Conservation (phyloP, 768 basidiomycete species). For the Agrocybe pediades region DNA sequence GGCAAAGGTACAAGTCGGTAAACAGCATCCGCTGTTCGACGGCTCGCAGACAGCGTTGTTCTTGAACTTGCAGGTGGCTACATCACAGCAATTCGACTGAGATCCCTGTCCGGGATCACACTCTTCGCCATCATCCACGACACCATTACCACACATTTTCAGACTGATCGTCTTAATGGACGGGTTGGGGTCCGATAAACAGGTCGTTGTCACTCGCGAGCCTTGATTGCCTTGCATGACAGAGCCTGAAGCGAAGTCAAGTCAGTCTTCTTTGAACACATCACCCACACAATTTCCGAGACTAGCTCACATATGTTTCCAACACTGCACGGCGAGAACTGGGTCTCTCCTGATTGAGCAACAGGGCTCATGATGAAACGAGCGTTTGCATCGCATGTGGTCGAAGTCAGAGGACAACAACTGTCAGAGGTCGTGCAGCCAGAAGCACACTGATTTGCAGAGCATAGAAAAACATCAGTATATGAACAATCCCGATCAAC, state of each 20-base stretch:
- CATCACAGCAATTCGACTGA: slow-evolving; percentile 72
- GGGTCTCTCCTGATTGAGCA: slow-evolving; percentile 59
- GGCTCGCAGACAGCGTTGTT: slow-evolving; percentile 79
- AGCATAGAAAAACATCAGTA: slow-evolving; percentile 1
- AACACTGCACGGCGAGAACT: slow-evolving; percentile 77
- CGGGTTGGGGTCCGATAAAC: slow-evolving; percentile 62
- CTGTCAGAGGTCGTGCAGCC: slow-evolving; percentile 57
- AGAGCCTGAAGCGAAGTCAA: slow-evolving; percentile 46
- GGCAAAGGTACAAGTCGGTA: slow-evolving; percentile 66
- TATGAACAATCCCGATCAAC: slow-evolving; percentile 6
- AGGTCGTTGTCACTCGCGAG: slow-evolving; percentile 58
- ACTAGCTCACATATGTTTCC: slow-evolving; percentile 77
- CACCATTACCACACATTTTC: slow-evolving; percentile 83
- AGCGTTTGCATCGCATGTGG: slow-evolving; percentile 62
- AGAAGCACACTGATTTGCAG: slow-evolving; percentile 51
- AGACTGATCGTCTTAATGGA: slow-evolving; percentile 52
- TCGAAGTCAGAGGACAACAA: slow-evolving; percentile 72
- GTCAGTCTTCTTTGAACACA: background rate
- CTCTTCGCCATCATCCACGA: slow-evolving; percentile 81
- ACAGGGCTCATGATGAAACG: slow-evolving; percentile 86
- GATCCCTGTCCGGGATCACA: slow-evolving; percentile 77
- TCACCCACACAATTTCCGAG: background rate
- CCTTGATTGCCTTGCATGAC: slow-evolving; percentile 53
- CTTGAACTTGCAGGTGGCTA: slow-evolving; percentile 73
- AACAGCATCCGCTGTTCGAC: slow-evolving; percentile 75